Base-by-base conservation (phyloP, 164 flowering plant species). In the Protea cynaroides region DNA sequence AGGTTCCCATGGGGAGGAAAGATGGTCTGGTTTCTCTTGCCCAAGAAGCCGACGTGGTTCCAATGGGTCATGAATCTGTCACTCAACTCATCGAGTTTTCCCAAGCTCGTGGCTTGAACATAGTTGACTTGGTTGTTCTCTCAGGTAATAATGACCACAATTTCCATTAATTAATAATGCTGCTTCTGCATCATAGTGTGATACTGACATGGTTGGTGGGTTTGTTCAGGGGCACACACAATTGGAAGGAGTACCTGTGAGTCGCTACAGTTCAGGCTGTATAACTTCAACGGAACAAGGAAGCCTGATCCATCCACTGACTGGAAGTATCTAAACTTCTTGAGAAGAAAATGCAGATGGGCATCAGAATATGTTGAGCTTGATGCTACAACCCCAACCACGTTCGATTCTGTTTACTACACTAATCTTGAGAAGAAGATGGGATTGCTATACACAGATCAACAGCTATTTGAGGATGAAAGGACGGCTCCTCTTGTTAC, bases 341-440 rank as follows among this genome's bases (percentile, higher is more conserved):
- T 92, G 78, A 68, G 65, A 59, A 81, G 88, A 54, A 87, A 83
- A 68, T 92, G 98, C 75, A 71, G 84, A 62, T 80, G 86, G 84
- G 86, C 79, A 0, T 78, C 84, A 0, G 87, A 82, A 29, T 75
- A 69, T n/a, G 90, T 80, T 0, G 83, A 85, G 18, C 79, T 92
- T 1, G 96, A 89, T 43, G 84, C 75, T 0, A 67, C 56, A 14
- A 89, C 92, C 1, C 98, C 98, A 8, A 58, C 14, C 7, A 65
- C 8, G 2, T 89, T 92, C 25, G 94, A 92, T 64, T 58, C 63
- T 0, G 62, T 51, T 0, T 88, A 84, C 79, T 92, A 81, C 71
- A 70, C 37, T 14, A 89, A 92, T 58, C 82, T 92, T 4, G 70
- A 82, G 61, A 77, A 72, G 61, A 73, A 81, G 23, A 80, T 76